Conservation (phyloP, 2,329 filamentous ascomycete genomes). For the Metarhizium humberi region DNA sequence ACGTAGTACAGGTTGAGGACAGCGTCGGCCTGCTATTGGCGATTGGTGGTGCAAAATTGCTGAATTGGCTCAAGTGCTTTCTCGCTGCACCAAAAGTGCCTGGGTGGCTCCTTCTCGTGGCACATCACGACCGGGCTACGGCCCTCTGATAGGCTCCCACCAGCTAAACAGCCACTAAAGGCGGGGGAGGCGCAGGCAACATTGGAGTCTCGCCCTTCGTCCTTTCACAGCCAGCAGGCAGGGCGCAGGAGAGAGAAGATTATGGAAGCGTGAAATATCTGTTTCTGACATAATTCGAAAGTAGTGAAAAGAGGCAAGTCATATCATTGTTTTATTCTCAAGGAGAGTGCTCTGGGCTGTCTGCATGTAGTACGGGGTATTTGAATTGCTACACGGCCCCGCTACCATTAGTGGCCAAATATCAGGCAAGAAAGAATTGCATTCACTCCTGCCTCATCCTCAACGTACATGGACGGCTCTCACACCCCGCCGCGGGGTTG, state of each 20-base stretch:
- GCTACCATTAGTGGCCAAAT: too few relatives aligned
- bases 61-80: not conserved
- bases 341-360: not conserved
- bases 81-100: conserved; percentile 5
- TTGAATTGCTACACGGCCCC: too few relatives aligned
- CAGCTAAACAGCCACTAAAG: not conserved
- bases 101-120: not conserved
- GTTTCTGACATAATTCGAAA: too few relatives aligned
- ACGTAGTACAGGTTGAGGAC: not conserved
- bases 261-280: not conserved
- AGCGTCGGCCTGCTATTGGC: not conserved
- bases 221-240: not conserved
- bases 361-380: not conserved
- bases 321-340: too few relatives aligned
- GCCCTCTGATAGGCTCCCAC: not conserved
- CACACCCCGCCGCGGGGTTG: too few relatives aligned
- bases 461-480: not conserved
- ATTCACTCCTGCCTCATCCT: not conserved
- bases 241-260: not conserved
- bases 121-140: not conserved
- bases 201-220: not conserved
- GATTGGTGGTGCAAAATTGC: not conserved
- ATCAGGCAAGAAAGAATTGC: not conserved
- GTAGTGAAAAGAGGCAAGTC: too few relatives aligned
- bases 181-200: not conserved